Conservation (phyloP, 2,329 filamentous ascomycete genomes). For the Apiospora aurea region DNA sequence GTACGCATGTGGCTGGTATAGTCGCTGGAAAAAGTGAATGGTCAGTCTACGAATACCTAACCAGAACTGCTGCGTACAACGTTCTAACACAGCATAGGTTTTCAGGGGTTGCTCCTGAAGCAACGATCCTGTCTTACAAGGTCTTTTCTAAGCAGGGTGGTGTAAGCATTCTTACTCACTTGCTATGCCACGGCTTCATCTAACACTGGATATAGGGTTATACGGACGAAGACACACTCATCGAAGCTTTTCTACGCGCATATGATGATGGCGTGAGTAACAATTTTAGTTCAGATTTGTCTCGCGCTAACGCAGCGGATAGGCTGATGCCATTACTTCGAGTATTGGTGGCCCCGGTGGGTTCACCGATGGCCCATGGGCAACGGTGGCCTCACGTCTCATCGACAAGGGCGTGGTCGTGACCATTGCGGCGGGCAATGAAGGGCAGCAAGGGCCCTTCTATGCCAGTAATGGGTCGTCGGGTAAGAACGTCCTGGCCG, state of each 20-base stretch:
- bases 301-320: neutral
- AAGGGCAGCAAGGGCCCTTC: conserved; percentile 55
- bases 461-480: conserved; percentile 49
- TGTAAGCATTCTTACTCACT: neutral
- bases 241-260: conserved; percentile 43
- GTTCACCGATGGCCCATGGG: conserved; percentile 42
- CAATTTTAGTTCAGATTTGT: too few species aligned
- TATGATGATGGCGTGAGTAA: conserved; percentile 39
- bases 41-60: conserved; percentile 5
- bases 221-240: conserved; percentile 40
- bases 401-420: conserved; percentile 54
- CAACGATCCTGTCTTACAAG: conserved; percentile 35
- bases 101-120: conserved; percentile 37
- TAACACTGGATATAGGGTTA: neutral
- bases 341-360: conserved; percentile 48
- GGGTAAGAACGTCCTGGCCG: conserved; percentile 48
- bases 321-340: conserved; percentile 48
- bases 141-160: conserved; percentile 29
- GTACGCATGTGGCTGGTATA: conserved; percentile 40
- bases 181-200: neutral
- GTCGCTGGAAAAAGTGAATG: conserved; percentile 35
- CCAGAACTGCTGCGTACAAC: neutral
- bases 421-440: conserved; percentile 60
- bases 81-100: conserved; percentile 21
- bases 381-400: conserved; percentile 45